Evolutionary conservation across 139 green algal genomes (phyloP).

Genomic region (Chlamydomonas sphaeroides): DNA sequence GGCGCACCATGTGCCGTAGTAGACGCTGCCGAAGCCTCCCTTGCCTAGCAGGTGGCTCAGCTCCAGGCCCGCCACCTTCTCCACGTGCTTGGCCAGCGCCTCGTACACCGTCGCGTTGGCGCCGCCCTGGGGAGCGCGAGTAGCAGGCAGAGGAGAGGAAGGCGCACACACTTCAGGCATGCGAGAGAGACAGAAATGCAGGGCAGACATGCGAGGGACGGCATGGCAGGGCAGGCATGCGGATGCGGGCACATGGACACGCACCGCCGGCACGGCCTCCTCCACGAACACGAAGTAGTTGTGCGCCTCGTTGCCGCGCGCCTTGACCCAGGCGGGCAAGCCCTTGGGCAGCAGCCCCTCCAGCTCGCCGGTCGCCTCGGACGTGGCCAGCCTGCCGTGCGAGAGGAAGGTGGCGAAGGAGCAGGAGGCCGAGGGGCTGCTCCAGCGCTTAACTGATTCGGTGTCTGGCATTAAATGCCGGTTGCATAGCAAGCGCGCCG

Average conservation of each 20-base stretch:
- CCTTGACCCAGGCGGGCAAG: slow-evolving; percentile 32
- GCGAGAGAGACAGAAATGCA: too few species aligned
- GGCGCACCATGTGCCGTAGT: slow-evolving; percentile 17
- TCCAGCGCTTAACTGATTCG: too few species aligned
- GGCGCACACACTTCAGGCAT: too few species aligned
- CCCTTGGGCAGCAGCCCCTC: slow-evolving; percentile 37
- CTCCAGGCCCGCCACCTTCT: slow-evolving; percentile 41
- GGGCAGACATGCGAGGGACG: too few species aligned
- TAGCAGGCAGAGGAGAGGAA: too few species aligned
- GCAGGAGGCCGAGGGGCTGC: too few species aligned
- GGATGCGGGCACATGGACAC: too few species aligned
- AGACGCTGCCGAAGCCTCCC: slow-evolving; percentile 41
- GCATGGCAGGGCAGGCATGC: too few species aligned
- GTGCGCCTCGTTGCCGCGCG: slow-evolving; percentile 21
- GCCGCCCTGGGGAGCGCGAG: not conserved
- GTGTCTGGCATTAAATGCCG: too few species aligned
- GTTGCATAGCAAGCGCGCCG: too few species aligned
- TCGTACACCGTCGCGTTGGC: slow-evolving; percentile 27
- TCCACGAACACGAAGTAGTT: slow-evolving; percentile 46
- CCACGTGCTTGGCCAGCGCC: slow-evolving; percentile 45
- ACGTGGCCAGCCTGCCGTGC: slow-evolving; percentile 3
- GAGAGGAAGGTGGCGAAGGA: too few species aligned
- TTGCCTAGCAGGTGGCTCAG: slow-evolving; percentile 42
- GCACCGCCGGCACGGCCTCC: not conserved
- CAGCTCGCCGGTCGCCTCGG: slow-evolving; percentile 4